Base-by-base conservation (phyloP, 352 stramenopile genomes). In the Phytopythium chamaehyphon region DNA sequence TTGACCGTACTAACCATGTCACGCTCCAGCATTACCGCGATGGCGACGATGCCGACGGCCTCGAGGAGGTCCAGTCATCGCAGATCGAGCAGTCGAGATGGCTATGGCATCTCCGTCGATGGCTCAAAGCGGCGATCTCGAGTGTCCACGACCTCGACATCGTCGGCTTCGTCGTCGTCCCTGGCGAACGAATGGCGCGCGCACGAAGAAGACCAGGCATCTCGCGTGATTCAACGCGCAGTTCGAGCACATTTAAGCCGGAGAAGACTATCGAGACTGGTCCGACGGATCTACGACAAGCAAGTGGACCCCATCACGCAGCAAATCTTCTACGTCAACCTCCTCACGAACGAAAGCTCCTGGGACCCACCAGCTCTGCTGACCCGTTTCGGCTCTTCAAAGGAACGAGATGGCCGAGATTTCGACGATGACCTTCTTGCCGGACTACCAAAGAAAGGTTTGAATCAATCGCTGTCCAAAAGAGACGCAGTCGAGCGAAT, bases 251-350 rank as follows among this genome's bases (percentile, higher is more conserved):
- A 69, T 47, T 36, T 89, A 14, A 76, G 62, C 31, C 71, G 75
- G 11, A 44, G 54, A 8, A 55, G 67, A n/a, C 59, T 89, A 24
- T 49, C 56, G 2, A 54, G 43, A 1, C 54, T 89, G 38, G 54
- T 86, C 4, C 24, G 57, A 2, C 66, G 65, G 18, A 49, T 84
- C 22, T 89, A 87, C 57, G 60, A 82, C 42, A 73, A 74, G 35
- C 73, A 78, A 50, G 83, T 87, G 47, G 75, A 89, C 49, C 69
- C 75, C 21, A 69, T 86, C 22, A 64, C 61, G 33, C 81, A 77
- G 64, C 59, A 72, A 37, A 70, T 84, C 54, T 86, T 62, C 54
- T 89, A 86, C 54, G 55, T 89, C 50, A 89, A 89, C 52, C 79
- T 72, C 16, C 51, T 53, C 14, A 89, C 77, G n/a, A 76, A 83